Evolutionary conservation across 345 rosid genomes (phyloP).

Genomic region (Corchorus capsularis): DNA sequence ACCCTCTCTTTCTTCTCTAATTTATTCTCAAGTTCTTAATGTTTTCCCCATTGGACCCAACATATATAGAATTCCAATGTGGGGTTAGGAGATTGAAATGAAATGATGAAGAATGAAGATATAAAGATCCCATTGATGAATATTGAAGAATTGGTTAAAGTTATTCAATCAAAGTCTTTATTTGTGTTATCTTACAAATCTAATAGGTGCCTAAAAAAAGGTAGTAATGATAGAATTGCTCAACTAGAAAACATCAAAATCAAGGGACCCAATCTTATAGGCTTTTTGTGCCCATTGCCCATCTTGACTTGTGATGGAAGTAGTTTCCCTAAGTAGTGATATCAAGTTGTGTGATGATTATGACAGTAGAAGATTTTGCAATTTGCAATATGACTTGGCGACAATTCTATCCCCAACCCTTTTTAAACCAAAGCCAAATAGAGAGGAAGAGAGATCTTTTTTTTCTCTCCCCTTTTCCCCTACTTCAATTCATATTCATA

Average conservation of each 20-base stretch:
- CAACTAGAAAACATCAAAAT: constrained; percentile 18
- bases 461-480: not conserved
- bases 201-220: constrained; percentile 7
- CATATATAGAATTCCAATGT: not conserved
- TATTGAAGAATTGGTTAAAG: constrained; percentile 19
- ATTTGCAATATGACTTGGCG: not conserved
- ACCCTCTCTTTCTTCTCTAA: no score
- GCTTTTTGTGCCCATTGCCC: not conserved
- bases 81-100: not conserved
- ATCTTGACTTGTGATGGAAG: constrained; percentile 16
- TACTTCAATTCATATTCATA: no score
- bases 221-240: constrained; percentile 18
- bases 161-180: constrained; percentile 26
- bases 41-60: no score
- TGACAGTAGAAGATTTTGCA: not conserved
- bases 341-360: constrained; percentile 13
- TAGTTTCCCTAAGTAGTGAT: constrained; percentile 17
- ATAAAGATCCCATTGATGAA: not conserved
- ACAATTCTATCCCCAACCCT: not conserved
- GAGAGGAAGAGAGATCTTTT: not conserved
- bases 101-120: no score
- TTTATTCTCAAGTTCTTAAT: no score
- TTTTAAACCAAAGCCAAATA: not conserved
- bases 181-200: constrained; percentile 25
- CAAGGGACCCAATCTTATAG: constrained; percentile 7